phyloP scores from a whole-genome alignment of 2,329 filamentous ascomycete genomes.

The Didymella pomorum region DNA sequence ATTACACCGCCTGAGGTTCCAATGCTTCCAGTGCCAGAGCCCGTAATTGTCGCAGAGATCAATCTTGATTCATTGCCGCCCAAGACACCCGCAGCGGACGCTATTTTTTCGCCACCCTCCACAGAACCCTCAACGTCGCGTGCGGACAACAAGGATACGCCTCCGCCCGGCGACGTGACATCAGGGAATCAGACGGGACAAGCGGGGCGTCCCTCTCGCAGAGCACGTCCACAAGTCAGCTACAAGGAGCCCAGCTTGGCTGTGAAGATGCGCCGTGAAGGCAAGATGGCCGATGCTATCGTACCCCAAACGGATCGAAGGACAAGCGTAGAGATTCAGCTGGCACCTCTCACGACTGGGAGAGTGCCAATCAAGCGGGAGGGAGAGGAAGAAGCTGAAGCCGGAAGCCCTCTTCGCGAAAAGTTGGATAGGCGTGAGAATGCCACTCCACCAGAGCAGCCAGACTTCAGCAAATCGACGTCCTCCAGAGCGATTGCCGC shows the following conservation, averaged over 20 bases:
- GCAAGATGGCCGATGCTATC: conserved; percentile 58
- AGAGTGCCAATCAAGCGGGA: conserved; percentile 42
- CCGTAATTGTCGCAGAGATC: conserved; percentile 39
- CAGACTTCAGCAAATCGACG: conserved; percentile 36
- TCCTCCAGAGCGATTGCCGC: conserved; percentile 47
- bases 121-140: conserved; percentile 53
- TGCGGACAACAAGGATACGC: conserved; percentile 53
- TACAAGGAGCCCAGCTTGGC: conserved; percentile 59
- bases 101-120: conserved; percentile 55
- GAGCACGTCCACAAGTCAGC: conserved; percentile 57
- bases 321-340: conserved; percentile 38
- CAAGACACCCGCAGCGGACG: conserved; percentile 49
- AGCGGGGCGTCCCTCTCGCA: conserved; percentile 53
- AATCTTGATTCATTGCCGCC: conserved; percentile 49
- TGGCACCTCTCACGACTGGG: conserved; percentile 30
- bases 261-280: conserved; percentile 59
- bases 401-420: conserved; percentile 48
- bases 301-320: conserved; percentile 32
- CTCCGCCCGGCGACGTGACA: conserved; percentile 53
- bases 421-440: conserved; percentile 41
- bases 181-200: conserved; percentile 45
- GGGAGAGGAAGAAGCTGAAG: conserved; percentile 39
- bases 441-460: conserved; percentile 25
- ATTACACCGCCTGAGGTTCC: conserved; percentile 31
- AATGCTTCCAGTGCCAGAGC: conserved; percentile 31